phyloP scores from a whole-genome alignment of 345 rosid species.

The Syzygium oleosum region DNA sequence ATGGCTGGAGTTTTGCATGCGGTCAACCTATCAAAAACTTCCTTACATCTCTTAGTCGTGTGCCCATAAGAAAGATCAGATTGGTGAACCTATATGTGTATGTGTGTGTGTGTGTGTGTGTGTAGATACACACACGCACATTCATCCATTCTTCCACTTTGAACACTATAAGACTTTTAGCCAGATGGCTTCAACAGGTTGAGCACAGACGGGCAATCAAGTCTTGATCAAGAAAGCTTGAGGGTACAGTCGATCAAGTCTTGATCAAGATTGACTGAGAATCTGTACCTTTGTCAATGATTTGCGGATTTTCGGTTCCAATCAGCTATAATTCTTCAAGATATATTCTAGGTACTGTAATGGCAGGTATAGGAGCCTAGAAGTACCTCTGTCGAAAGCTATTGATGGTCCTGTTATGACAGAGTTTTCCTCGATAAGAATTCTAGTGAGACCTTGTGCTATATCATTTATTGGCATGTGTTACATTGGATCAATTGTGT shows the following conservation, averaged over 20 bases:
- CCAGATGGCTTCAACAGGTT: not conserved
- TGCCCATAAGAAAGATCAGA: too few species aligned
- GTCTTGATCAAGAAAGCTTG: not conserved
- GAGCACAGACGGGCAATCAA: not conserved
- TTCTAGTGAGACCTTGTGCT: not conserved
- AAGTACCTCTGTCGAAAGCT: not conserved
- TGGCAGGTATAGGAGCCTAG: not conserved
- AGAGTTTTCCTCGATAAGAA: too few species aligned
- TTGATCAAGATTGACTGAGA: not conserved
- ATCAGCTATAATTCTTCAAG: not conserved
- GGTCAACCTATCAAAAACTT: too few species aligned
- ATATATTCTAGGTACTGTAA: not conserved
- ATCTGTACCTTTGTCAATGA: not conserved
- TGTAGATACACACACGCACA: too few species aligned
- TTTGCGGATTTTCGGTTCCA: not conserved
- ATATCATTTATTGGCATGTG: not conserved
- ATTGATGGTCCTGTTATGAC: not conserved
- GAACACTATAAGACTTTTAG: not conserved
- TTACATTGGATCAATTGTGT: not conserved
- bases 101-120: too few species aligned
- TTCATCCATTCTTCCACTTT: not conserved
- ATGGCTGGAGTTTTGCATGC: too few species aligned
- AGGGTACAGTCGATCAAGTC: not conserved
- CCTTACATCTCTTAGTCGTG: too few species aligned
- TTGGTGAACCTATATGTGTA: too few species aligned